Percentiles rank a stretch among this genome's conserved stretches.
These are phyloP conservation scores for Saccharomyces hybrid DNA, from an alignment of 1,139 yeast species.

Conservation along the genomic window DNA sequence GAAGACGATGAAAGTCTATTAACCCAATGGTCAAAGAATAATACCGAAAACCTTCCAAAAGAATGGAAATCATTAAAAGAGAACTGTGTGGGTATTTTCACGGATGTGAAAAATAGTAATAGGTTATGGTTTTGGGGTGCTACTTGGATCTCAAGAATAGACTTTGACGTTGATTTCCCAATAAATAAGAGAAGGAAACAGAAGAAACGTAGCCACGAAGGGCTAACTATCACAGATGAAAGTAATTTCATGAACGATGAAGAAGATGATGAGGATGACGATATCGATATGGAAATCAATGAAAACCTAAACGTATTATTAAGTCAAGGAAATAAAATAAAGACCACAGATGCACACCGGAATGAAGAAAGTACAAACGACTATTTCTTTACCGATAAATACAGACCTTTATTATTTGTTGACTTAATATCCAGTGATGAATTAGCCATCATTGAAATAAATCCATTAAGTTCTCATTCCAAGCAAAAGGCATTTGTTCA, in stretches of 20 bases:
- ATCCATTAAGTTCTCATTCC: conserved; percentile 41
- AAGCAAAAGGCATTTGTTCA: conserved; percentile 70
- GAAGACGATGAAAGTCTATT: conserved; percentile 33
- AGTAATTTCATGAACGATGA: conserved; percentile 27
- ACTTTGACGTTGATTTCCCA: conserved; percentile 55
- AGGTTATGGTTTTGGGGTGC: conserved; percentile 81
- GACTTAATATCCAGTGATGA: conserved; percentile 51
- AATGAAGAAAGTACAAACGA: conserved; percentile 35
- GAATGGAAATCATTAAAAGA: conserved; percentile 55
- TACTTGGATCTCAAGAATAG: conserved; percentile 75
- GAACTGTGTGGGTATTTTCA: conserved; percentile 67
- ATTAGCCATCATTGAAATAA: conserved; percentile 71
- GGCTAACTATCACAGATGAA: conserved; percentile 43
- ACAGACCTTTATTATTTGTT: conserved; percentile 64
- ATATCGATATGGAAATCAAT: conserved; percentile 30
- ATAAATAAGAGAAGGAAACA: conserved; percentile 34
- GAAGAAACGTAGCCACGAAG: conserved; percentile 60
- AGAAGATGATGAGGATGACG: conserved; percentile 31
- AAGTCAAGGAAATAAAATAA: conserved; percentile 13
- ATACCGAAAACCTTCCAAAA: conserved; percentile 67
- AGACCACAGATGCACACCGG: conserved; percentile 31
- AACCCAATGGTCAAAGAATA: conserved; percentile 74
- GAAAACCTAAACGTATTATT: conserved; percentile 13
- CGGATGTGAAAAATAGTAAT: conserved; percentile 34
- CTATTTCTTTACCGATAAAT: conserved; percentile 73